Percentiles rank a stretch among this genome's conserved stretches.
phyloP scores from a whole-genome alignment of 208 protist genomes.

The Acanthamoeba culbertsoni region DNA sequence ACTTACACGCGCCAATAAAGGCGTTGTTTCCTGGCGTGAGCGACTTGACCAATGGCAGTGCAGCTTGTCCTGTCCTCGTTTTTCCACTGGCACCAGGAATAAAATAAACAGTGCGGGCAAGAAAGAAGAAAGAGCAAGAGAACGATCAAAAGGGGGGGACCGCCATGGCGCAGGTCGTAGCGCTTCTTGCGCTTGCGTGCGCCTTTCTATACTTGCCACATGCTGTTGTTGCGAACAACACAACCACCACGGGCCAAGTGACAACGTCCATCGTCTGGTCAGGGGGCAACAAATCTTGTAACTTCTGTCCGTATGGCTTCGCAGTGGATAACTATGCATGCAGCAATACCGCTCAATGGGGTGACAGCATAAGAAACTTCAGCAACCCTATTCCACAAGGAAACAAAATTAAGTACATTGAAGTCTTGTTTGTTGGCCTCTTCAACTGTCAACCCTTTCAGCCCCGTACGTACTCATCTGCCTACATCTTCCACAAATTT shows the following conservation, averaged over 20 bases:
- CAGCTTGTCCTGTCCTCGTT: too few relatives aligned
- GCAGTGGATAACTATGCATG: not conserved
- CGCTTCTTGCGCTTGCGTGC: too few relatives aligned
- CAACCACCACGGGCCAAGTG: not conserved
- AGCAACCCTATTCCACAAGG: not conserved
- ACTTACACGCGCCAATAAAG: too few relatives aligned
- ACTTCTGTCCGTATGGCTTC: not conserved
- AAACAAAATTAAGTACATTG: not conserved
- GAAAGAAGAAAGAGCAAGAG: too few relatives aligned
- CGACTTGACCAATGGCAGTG: too few relatives aligned
- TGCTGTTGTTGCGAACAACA: not conserved
- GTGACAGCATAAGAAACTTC: not conserved
- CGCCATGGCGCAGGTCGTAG: too few relatives aligned
- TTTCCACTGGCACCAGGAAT: too few relatives aligned
- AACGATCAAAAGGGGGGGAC: too few relatives aligned
- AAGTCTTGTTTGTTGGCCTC: not conserved
- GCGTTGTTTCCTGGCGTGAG: too few relatives aligned
- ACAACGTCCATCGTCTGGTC: not conserved
- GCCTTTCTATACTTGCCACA: not conserved
- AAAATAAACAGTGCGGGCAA: too few relatives aligned
- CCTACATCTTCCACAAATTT: not conserved
- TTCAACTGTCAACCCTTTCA: slow-evolving; percentile 11
- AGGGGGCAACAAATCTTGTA: not conserved
- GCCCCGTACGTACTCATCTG: not conserved
- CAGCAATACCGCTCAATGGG: not conserved